phyloP scores from a whole-genome alignment of 352 stramenopile genomes.

The Globisporangium cylindrosporum region DNA sequence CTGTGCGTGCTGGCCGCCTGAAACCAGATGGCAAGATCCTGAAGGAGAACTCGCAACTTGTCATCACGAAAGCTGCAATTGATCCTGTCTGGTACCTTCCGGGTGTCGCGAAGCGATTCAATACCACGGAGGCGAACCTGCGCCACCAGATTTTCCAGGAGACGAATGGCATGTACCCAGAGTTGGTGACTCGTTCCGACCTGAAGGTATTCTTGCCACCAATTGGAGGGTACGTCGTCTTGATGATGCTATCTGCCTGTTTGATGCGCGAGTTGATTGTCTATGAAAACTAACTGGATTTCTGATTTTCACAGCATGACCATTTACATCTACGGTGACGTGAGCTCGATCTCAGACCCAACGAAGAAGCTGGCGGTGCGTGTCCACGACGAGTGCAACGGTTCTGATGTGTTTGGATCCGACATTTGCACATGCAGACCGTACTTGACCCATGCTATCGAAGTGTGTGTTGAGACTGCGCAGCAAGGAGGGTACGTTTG shows the following conservation, averaged over 20 bases:
- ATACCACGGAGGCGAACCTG: slow-evolving; percentile 93
- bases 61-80: slow-evolving; percentile 97
- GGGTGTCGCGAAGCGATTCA: slow-evolving; percentile 97
- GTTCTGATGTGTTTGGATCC: slow-evolving; percentile 96
- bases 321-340: slow-evolving; percentile 99
- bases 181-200: slow-evolving; percentile 97
- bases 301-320: slow-evolving; percentile 41
- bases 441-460: slow-evolving; percentile 99
- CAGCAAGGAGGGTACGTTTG: slow-evolving; percentile 91
- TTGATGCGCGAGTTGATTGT: background rate
- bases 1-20: slow-evolving; percentile 90
- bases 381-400: slow-evolving; percentile 99
- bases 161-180: slow-evolving; percentile 99
- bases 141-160: slow-evolving; percentile 98
- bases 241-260: background rate
- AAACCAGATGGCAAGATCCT: slow-evolving; percentile 96
- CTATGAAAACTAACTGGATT: background rate
- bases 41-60: slow-evolving; percentile 86
- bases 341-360: slow-evolving; percentile 95
- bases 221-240: slow-evolving; percentile 82
- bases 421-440: slow-evolving; percentile 99
- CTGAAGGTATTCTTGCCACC: slow-evolving; percentile 98
- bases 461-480: slow-evolving; percentile 98
- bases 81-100: slow-evolving; percentile 99
- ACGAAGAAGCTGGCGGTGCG: slow-evolving; percentile 96